phyloP scores from a whole-genome alignment of 2,329 filamentous ascomycete species.

The Paecilomyces fulvus region DNA sequence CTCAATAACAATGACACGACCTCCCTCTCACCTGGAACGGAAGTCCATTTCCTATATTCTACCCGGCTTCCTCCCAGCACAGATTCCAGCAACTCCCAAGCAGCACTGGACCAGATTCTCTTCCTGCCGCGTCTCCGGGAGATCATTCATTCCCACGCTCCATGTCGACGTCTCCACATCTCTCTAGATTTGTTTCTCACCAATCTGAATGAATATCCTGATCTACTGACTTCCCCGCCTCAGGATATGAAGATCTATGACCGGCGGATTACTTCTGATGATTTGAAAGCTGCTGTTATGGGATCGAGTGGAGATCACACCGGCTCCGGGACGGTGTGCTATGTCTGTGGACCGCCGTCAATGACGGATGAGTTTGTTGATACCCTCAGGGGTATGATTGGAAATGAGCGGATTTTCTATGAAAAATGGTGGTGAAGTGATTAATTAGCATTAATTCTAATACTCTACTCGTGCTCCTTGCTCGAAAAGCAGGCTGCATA shows the following conservation, averaged over 20 bases:
- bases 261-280: constrained; percentile 26
- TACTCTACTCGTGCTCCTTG: background rate
- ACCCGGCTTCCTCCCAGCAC: constrained; percentile 33
- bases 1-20: constrained; percentile 39
- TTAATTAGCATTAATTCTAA: background rate
- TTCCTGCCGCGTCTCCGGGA: constrained; percentile 40
- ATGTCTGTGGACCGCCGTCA: constrained; percentile 57
- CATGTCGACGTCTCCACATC: constrained; percentile 19
- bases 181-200: constrained; percentile 29
- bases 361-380: constrained; percentile 62
- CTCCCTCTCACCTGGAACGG: constrained; percentile 17
- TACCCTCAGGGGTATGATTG: constrained; percentile 26
- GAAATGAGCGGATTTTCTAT: constrained; percentile 42
- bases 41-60: constrained; percentile 58
- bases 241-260: constrained; percentile 19
- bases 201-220: constrained; percentile 9
- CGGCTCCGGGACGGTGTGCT: constrained; percentile 42
- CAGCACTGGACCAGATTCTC: constrained; percentile 29
- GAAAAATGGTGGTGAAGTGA: constrained; percentile 61
- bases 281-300: constrained; percentile 26
- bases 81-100: constrained; percentile 2
- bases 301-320: constrained; percentile 25
- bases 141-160: constrained; percentile 22
- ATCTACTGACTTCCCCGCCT: constrained; percentile 3
- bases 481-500: background rate